These are phyloP conservation scores for Panaeolus cyanescens DNA, from an alignment of 768 basidiomycete genomes.

Conservation along the genomic window DNA sequence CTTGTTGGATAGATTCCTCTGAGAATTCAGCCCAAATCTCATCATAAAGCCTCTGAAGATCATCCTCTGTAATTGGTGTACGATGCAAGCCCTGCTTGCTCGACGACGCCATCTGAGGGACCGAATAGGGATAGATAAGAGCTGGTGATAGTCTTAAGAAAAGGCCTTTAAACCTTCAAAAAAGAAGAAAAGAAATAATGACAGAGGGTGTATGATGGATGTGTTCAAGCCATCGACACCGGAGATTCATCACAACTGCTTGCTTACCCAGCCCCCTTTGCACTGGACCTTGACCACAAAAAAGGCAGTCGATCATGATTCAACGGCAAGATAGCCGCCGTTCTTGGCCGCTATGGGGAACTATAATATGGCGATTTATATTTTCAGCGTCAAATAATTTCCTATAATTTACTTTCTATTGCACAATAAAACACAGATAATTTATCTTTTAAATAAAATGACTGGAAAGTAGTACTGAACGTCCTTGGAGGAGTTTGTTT, in stretches of 20 bases:
- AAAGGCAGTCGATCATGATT: conserved; percentile 3
- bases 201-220: not conserved
- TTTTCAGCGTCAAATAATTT: not conserved
- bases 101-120: conserved; percentile 16
- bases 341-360: not conserved
- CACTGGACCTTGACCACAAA: not conserved
- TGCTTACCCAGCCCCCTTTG: conserved; percentile 3
- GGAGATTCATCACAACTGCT: not conserved
- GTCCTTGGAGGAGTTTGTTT: not conserved
- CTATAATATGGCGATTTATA: not conserved
- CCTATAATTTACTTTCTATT: not conserved
- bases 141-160: not conserved
- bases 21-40: conserved; percentile 73
- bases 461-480: not conserved
- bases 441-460: too few relatives aligned
- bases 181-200: not conserved
- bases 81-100: conserved; percentile 21
- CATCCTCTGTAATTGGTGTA: conserved; percentile 60
- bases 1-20: conserved; percentile 37
- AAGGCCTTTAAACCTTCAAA: not conserved
- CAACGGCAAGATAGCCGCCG: conserved; percentile 3
- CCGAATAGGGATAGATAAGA: not conserved
- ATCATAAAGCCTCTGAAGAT: conserved; percentile 73
- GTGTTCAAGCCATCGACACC: not conserved
- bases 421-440: not conserved